Base-by-base conservation (phyloP, 225 moss, liverwort and hornwort species). In the Physcomitrium patens region DNA sequence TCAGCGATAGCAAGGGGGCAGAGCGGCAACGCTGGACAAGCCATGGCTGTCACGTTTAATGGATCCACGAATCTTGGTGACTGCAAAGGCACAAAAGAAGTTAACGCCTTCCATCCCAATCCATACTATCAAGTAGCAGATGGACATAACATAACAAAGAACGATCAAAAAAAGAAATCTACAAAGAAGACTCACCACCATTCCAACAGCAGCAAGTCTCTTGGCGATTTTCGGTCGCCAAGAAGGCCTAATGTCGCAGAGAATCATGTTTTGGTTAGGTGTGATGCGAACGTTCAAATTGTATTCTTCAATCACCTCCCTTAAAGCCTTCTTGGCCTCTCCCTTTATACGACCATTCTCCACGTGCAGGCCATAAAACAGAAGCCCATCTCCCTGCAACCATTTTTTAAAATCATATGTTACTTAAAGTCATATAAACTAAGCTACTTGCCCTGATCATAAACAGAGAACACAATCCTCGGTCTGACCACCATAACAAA, bases 1-100 rank as follows among this genome's bases (percentile, higher is more conserved):
- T 96, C 95, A 10, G 95, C 88, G 60, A 96, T 91, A 20, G 95
- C 95, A 66, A 96, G 86, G 60, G 95, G 93, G 76, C 95, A 93
- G 18, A 93, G 83, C 7, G 95, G 95, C 67, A 96, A 65, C 12
- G 95, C 93, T 61, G 95, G 93, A 67, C 95, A 96, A 17, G 95
- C 95, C 76, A 96, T 79, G 1, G 91, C 77, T 56, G 91, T 87
- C 58, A 90, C 57, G 69, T 96, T 93, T 82, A 96, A 84, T 2
- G 87, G 81, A 69, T 96, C 95, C 20, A 93, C 85, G 41, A 76
- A 87, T 49, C 82, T 84, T 0, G 91, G 91, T 23, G 87, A 81
- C 95, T 96, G 87, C 41, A 78, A 64, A 26, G 23, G 14, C 42
- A 78, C 51, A 73, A 71, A 27, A 7, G 7, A 48, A 37, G 31